These are phyloP conservation scores for Conoideocrella luteorostrata DNA, from an alignment of 2,329 filamentous ascomycete species.

Conservation along the genomic window DNA sequence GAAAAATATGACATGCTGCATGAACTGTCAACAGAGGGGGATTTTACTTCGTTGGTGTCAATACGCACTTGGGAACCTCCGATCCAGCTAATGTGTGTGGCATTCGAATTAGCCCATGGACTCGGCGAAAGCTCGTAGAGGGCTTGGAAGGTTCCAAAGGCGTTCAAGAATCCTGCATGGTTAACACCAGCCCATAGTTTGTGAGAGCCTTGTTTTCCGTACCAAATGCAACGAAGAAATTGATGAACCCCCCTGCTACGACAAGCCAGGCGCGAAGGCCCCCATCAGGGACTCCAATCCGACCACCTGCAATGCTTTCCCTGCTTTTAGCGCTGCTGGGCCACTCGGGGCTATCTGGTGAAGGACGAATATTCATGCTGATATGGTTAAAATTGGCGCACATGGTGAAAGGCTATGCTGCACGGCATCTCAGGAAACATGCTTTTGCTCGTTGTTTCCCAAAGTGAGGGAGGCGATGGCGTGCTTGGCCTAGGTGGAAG, in stretches of 20 bases:
- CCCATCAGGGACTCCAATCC: conserved; percentile 16
- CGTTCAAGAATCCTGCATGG: conserved; percentile 21
- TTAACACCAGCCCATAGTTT: no score
- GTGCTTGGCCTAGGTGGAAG: no score
- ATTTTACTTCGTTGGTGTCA: not conserved
- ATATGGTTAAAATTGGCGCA: no score
- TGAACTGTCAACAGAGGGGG: not conserved
- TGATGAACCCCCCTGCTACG: conserved; percentile 24
- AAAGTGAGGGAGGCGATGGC: no score
- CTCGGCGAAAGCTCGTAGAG: conserved; percentile 34
- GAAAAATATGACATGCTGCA: conserved; percentile 31
- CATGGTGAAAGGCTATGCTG: no score
- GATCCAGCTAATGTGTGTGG: conserved; percentile 34
- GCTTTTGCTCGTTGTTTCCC: no score
- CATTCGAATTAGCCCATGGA: conserved; percentile 21
- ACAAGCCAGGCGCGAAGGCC: conserved; percentile 24
- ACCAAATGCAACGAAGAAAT: conserved; percentile 23
- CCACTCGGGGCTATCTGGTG: no score
- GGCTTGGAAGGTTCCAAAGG: conserved; percentile 51
- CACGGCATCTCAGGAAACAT: no score
- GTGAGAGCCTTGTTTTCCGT: conserved; percentile 1
- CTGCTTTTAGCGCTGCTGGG: not conserved
- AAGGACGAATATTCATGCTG: no score
- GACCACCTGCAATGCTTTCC: not conserved
- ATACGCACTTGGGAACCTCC: conserved; percentile 27